Conservation (phyloP, 73 alveolate genomes). For the Paramecium bursaria region DNA sequence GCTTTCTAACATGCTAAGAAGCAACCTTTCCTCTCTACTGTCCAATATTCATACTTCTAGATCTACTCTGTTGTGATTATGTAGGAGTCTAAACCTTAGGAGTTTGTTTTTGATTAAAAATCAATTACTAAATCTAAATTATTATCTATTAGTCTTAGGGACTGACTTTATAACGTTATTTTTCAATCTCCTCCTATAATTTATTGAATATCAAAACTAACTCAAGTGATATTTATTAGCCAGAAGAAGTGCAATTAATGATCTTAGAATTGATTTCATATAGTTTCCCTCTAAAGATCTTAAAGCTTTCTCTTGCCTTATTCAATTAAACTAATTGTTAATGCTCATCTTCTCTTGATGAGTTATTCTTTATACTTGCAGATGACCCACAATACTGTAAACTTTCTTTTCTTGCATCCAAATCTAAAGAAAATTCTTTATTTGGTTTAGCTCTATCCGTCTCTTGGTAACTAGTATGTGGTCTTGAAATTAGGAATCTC, state of each 20-base stretch:
- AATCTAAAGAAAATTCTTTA: conserved; percentile 24
- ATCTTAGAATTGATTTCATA: conserved; percentile 6
- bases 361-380: neutral
- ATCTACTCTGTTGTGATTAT: conserved; percentile 13
- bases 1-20: conserved; percentile 38
- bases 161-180: neutral
- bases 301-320: conserved; percentile 42
- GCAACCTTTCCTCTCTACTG: conserved; percentile 19
- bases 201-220: too few relatives aligned
- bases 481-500: conserved; percentile 15
- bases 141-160: conserved; percentile 15
- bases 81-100: neutral
- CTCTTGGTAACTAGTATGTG: conserved; percentile 49
- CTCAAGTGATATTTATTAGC: too few relatives aligned
- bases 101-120: neutral
- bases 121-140: conserved; percentile 1
- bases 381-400: conserved; percentile 50
- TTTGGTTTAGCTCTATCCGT: conserved; percentile 40
- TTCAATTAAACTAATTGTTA: neutral
- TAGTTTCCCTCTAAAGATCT: conserved; percentile 39
- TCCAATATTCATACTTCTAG: conserved; percentile 4
- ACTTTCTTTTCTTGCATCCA: conserved; percentile 26
- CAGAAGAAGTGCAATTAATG: neutral
- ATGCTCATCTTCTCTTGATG: conserved; percentile 42
- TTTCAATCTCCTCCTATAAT: too few relatives aligned